phyloP scores from a whole-genome alignment of 257 asterid species.

The Ajuga chamaepitys region DNA sequence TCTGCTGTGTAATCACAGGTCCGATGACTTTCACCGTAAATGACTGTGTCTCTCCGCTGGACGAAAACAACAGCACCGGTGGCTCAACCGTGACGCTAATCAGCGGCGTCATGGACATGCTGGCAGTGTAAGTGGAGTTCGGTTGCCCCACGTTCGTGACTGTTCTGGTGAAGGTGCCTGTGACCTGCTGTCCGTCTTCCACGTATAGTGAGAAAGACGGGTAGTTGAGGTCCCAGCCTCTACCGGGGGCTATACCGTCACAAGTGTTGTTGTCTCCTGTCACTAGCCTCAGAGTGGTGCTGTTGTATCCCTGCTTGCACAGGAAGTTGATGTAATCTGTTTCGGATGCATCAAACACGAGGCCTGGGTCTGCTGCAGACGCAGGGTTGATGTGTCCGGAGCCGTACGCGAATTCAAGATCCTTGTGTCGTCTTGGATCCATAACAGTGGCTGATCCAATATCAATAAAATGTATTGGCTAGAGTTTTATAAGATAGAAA shows the following conservation, averaged over 20 bases:
- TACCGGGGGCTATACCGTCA: slow-evolving; percentile 21
- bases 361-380: slow-evolving; percentile 38
- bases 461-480: too few relatives aligned
- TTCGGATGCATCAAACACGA: slow-evolving; percentile 35
- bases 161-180: slow-evolving; percentile 28
- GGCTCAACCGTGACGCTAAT: slow-evolving; percentile 28
- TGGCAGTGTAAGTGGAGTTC: slow-evolving; percentile 30
- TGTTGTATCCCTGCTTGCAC: slow-evolving; percentile 47
- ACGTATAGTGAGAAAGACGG: slow-evolving; percentile 44
- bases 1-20: slow-evolving; percentile 38
- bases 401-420: slow-evolving; percentile 38
- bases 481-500: too few relatives aligned
- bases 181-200: slow-evolving; percentile 25
- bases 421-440: slow-evolving; percentile 23
- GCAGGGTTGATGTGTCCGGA: slow-evolving; percentile 42
- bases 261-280: slow-evolving; percentile 42
- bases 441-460: slow-evolving; percentile 21
- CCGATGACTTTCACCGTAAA: slow-evolving; percentile 41
- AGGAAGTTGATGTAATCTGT: slow-evolving; percentile 40
- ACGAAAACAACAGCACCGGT: slow-evolving; percentile 32
- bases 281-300: slow-evolving; percentile 28
- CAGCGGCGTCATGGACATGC: slow-evolving; percentile 1
- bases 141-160: slow-evolving; percentile 40
- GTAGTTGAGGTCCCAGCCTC: slow-evolving; percentile 46
- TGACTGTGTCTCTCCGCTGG: slow-evolving; percentile 37